These are phyloP conservation scores for Silene uniflora DNA, from an alignment of 148 eudicot species.

Conservation along the genomic window DNA sequence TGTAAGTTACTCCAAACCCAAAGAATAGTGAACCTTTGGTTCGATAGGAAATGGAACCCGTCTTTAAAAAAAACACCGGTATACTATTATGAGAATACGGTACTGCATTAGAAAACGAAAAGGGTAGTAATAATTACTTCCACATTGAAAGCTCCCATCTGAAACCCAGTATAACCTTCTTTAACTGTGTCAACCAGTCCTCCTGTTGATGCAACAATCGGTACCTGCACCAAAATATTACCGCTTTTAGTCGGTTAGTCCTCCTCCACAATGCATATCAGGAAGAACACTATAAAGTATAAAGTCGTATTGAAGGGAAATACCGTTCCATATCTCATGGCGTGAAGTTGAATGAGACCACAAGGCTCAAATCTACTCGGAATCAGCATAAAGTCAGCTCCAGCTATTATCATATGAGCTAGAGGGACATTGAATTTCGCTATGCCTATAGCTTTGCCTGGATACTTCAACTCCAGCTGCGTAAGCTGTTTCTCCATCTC, in stretches of 20 bases:
- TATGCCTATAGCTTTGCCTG: constrained; percentile 75
- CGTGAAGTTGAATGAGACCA: constrained; percentile 94
- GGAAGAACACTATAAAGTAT: not conserved
- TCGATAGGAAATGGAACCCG: not conserved
- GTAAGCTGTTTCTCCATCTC: constrained; percentile 69
- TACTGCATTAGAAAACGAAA: not conserved
- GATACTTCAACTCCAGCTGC: constrained; percentile 60
- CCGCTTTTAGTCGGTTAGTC: not conserved
- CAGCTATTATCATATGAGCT: constrained; percentile 87
- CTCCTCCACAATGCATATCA: not conserved
- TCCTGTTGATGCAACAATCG: constrained; percentile 90
- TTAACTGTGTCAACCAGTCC: constrained; percentile 89
- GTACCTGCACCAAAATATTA: constrained; percentile 40
- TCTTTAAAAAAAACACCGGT: no score
- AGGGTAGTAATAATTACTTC: constrained; percentile 40
- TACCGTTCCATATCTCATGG: constrained; percentile 96
- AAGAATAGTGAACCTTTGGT: not conserved
- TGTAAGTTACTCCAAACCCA: not conserved
- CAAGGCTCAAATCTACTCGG: constrained; percentile 98
- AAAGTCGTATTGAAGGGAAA: not conserved
- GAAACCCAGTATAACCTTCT: constrained; percentile 93
- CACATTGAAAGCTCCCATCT: constrained; percentile 82
- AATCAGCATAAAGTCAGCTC: constrained; percentile 76
- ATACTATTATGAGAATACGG: not conserved
- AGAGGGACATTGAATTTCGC: constrained; percentile 75